Conservation (phyloP, 106 monocot genomes). For the Amphibolis antarctica region DNA sequence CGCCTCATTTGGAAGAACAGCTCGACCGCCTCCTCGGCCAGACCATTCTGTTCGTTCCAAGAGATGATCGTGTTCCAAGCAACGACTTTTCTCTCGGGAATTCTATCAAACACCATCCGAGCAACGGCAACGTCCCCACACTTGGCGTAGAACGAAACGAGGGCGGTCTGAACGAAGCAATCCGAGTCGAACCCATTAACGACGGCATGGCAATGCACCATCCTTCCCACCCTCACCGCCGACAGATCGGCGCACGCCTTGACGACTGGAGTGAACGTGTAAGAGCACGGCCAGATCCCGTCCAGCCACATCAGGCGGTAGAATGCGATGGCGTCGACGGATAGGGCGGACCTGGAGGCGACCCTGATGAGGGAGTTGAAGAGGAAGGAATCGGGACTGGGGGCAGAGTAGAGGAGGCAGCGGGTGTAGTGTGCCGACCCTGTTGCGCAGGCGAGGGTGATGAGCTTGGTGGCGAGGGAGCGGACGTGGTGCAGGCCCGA, state of each 20-base stretch:
- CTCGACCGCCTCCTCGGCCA: conserved; percentile 19
- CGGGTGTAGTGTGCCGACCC: conserved; percentile 20
- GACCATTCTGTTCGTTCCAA: too few relatives aligned
- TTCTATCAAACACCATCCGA: too few relatives aligned
- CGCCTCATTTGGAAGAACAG: conserved; percentile 27
- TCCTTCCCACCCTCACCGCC: conserved; percentile 13
- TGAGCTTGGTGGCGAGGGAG: conserved; percentile 47
- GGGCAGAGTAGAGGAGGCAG: conserved; percentile 22
- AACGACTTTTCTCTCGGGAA: too few relatives aligned
- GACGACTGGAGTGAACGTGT: conserved; percentile 46
- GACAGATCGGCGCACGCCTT: conserved; percentile 36
- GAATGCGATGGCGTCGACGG: conserved; percentile 24
- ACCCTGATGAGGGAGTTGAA: conserved; percentile 35
- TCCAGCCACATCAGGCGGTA: conserved; percentile 25
- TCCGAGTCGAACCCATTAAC: conserved; percentile 24
- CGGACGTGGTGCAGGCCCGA: conserved; percentile 28
- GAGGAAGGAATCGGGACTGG: conserved; percentile 46
- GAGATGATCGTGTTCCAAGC: too few relatives aligned
- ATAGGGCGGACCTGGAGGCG: conserved; percentile 18
- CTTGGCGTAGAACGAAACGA: conserved; percentile 38
- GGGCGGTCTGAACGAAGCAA: conserved; percentile 30
- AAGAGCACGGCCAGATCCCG: conserved; percentile 22
- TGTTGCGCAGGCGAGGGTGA: conserved; percentile 24
- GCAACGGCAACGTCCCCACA: conserved; percentile 23
- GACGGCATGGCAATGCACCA: conserved; percentile 27